phyloP scores from a whole-genome alignment of 257 asterid species.

The Solanum appendiculatum region DNA sequence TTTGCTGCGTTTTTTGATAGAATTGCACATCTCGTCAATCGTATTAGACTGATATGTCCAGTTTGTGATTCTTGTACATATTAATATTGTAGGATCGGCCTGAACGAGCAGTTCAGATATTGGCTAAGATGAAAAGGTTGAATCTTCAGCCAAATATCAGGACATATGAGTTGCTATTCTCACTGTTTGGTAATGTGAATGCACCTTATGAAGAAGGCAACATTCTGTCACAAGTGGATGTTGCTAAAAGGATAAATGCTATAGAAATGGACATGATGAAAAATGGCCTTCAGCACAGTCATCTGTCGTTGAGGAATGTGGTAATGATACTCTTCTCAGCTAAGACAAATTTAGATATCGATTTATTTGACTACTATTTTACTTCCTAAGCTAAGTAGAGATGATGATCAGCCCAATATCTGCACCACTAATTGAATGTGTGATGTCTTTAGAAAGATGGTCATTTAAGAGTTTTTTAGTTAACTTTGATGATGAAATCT shows the following conservation, averaged over 20 bases:
- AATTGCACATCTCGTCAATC: not conserved
- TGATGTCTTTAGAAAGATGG: not conserved
- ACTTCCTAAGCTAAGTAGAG: not conserved
- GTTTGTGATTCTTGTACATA: constrained; percentile 2
- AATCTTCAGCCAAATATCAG: constrained; percentile 50
- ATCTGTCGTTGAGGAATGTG: constrained; percentile 50
- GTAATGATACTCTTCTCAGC: constrained; percentile 23
- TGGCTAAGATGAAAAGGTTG: constrained; percentile 50
- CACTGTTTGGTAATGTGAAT: constrained; percentile 73
- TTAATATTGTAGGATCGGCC: constrained; percentile 67
- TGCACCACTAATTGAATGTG: not conserved
- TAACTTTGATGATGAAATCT: not conserved
- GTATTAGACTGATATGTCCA: not conserved
- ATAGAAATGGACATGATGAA: constrained; percentile 81
- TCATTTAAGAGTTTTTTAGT: not conserved
- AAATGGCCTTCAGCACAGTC: constrained; percentile 72
- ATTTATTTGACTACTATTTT: not conserved
- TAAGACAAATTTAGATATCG: not conserved
- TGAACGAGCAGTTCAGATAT: constrained; percentile 55
- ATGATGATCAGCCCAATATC: not conserved
- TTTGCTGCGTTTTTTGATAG: not conserved
- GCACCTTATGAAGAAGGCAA: constrained; percentile 65
- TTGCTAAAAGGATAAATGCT: constrained; percentile 53
- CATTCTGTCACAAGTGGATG: constrained; percentile 55
- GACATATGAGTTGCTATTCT: constrained; percentile 67